Evolutionary conservation across 495 filamentous ascomycete genomes (phyloP), one percentile per base, ranked within the genome.

Genomic region (Tuber brumale): DNA sequence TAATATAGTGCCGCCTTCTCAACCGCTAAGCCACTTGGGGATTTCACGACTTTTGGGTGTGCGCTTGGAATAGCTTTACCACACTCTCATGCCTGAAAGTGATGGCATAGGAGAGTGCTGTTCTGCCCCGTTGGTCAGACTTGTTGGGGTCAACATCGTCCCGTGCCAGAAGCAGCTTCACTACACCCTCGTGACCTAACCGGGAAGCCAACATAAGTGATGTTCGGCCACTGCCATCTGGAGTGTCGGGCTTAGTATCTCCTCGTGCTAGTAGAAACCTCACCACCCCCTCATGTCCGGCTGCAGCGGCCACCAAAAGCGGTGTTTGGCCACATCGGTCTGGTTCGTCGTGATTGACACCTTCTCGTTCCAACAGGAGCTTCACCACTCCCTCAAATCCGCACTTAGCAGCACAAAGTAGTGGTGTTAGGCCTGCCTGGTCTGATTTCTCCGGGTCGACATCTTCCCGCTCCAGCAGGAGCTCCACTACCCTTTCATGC

Each of bases 401-500:
- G 44, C 78, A 70, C 69, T 27, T 41, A 70, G 77, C 48, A 42
- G 80, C 80, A 1, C 43, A 16, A 23, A 46, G 76, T 70, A 81
- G 73, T 27, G 80, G 76, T 48, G 80, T 82, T 39, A 48, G 71
- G 39, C 76, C 76, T 27, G 19, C 16, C 16, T 48, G 43, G 69
- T 81, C 66, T 51, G 46, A 0, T 76, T 45, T 45, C 79, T 71
- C 18, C 41, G 35, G 35, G 51, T 81, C 77, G 19, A 70, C 72
- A 18, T 69, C 43, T 27, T 57, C 57, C 69, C 57, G 41, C 37
- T 57, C 27, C 39, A 81, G 72, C 27, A 76, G 74, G 23, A 77
- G 51, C 69, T 74, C 45, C 35, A 84, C 81, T 21, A 81, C 75
- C 39, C 37, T 69, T n/a, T 70, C 81, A 61, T 78, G 74, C 19